A percentile compares a stretch with the other conserved stretches of the same genome.
Evolutionary conservation across 2,329 filamentous ascomycete genomes (phyloP).

Genomic region (Plectosphaerella sp.): DNA sequence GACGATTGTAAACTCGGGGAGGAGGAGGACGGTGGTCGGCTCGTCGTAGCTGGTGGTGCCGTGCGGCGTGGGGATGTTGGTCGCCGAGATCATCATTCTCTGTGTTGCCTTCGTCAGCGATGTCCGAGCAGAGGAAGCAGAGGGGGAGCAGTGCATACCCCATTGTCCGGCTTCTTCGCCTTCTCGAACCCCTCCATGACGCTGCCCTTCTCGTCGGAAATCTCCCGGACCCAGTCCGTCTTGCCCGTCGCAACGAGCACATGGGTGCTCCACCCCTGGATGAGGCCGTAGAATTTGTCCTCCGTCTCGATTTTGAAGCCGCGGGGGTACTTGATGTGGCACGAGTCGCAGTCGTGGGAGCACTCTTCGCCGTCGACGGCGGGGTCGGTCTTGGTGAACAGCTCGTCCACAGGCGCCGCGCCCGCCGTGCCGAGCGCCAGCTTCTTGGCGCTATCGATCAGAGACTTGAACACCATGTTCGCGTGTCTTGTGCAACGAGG

Average conservation of each 20-base stretch:
- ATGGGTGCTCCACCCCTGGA: conserved; percentile 87
- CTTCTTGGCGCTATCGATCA: conserved; percentile 32
- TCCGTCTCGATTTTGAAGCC: conserved; percentile 69
- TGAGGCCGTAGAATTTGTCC: conserved; percentile 77
- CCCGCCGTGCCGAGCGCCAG: conserved; percentile 21
- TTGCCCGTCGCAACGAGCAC: conserved; percentile 92
- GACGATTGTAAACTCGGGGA: conserved; percentile 79
- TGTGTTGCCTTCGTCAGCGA: conserved; percentile 24
- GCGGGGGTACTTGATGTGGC: conserved; percentile 71
- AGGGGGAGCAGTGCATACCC: conserved; percentile 40
- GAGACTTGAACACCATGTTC: conserved; percentile 38
- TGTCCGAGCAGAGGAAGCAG: not conserved
- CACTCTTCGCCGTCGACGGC: conserved; percentile 83
- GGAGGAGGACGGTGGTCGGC: conserved; percentile 75
- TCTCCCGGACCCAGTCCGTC: conserved; percentile 87
- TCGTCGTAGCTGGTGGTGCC: conserved; percentile 57
- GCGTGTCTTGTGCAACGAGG: not conserved
- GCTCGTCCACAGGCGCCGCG: conserved; percentile 27
- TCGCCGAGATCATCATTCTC: conserved; percentile 87
- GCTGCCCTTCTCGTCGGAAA: conserved; percentile 81
- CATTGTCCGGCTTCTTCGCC: conserved; percentile 58
- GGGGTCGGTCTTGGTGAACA: conserved; percentile 76
- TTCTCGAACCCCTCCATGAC: conserved; percentile 72
- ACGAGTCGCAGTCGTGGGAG: conserved; percentile 78
- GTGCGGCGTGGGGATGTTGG: conserved; percentile 79